Evolutionary conservation across 2,329 filamentous ascomycete species (phyloP).

Genomic region (Colletotrichum falcatum): DNA sequence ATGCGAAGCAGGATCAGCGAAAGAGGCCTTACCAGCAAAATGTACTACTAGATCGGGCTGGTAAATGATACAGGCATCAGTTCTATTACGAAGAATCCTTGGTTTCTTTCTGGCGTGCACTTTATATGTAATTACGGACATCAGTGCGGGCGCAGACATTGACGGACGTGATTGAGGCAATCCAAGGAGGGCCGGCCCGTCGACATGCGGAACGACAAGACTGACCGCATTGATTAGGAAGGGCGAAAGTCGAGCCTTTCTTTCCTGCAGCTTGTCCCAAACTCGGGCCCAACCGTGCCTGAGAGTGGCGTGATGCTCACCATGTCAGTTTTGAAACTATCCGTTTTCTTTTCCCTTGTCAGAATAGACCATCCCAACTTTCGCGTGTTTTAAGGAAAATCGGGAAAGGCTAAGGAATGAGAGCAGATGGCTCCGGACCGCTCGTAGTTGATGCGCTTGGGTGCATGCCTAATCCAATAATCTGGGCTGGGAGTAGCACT

Average conservation of each 20-base stretch:
- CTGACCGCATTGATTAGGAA: not conserved
- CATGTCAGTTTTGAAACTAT: not conserved
- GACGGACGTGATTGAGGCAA: not conserved
- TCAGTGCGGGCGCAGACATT: not conserved
- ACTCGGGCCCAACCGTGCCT: conserved; percentile 3
- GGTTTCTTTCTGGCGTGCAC: not conserved
- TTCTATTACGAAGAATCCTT: conserved; percentile 25
- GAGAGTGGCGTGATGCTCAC: conserved; percentile 13
- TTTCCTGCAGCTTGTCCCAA: not conserved
- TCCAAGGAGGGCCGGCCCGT: not conserved
- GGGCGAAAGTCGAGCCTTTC: not conserved
- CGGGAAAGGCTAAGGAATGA: not conserved
- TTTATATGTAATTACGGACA: not conserved
- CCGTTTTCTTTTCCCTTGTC: not conserved
- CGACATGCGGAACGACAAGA: not conserved
- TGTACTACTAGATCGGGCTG: conserved; percentile 43
- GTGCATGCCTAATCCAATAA: not conserved
- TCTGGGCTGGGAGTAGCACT: not conserved
- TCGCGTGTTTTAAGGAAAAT: conserved; percentile 5
- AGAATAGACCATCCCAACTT: not conserved
- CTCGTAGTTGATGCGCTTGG: not conserved
- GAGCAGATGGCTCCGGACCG: conserved; percentile 3
- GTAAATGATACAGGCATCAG: conserved; percentile 41
- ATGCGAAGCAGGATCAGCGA: conserved; percentile 25
- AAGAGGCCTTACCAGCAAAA: conserved; percentile 35